These are phyloP conservation scores for Acorus gramineus DNA, from an alignment of 106 monocot species.

Conservation along the genomic window DNA sequence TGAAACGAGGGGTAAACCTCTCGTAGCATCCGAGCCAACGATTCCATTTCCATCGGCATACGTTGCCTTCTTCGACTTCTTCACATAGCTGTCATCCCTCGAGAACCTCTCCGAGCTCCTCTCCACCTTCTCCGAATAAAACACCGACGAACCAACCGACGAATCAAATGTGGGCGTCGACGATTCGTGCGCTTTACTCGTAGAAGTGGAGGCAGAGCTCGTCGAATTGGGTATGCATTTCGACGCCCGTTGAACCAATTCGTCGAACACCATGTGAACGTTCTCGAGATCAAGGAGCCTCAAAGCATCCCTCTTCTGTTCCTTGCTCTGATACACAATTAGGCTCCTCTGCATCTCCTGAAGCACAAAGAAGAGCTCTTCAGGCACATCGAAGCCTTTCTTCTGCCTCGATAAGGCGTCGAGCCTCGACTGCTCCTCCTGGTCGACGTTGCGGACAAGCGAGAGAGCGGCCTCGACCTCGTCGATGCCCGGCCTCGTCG, in stretches of 20 bases:
- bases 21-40: constrained; percentile 2
- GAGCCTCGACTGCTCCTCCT: constrained; percentile 18
- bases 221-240: constrained; percentile 13
- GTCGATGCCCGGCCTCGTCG: constrained; percentile 20
- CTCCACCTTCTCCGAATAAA: background rate
- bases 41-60: constrained; percentile 6
- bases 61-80: constrained; percentile 12
- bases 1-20: background rate
- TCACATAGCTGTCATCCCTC: constrained; percentile 27
- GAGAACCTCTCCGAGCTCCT: constrained; percentile 3
- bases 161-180: background rate
- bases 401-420: constrained; percentile 25
- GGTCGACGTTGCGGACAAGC: constrained; percentile 15
- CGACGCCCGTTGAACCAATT: constrained; percentile 24
- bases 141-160: background rate
- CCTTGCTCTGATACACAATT: constrained; percentile 11
- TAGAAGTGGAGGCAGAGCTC: background rate
- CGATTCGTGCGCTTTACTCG: background rate
- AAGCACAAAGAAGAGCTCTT: constrained; percentile 30
- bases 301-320: constrained; percentile 32
- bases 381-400: constrained; percentile 21
- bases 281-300: constrained; percentile 25
- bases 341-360: constrained; percentile 31
- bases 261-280: constrained; percentile 21
- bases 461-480: constrained; percentile 25